phyloP scores from a whole-genome alignment of 2,329 filamentous ascomycete species.

The Fusarium equiseti region DNA sequence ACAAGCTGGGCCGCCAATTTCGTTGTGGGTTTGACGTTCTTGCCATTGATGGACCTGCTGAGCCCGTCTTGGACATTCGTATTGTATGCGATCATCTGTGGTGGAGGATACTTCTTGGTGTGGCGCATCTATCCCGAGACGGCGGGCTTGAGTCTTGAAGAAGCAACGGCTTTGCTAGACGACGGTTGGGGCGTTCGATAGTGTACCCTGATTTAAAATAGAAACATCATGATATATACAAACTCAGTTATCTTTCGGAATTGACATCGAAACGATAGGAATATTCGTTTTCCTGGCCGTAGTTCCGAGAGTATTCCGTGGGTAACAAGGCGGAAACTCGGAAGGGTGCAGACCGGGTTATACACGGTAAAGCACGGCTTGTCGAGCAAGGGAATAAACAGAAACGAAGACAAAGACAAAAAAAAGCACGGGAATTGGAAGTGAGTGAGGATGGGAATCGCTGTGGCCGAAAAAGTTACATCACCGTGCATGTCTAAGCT shows the following conservation, averaged over 20 bases:
- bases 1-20: conserved; percentile 93
- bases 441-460: conserved; percentile 10
- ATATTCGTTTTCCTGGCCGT: conserved; percentile 12
- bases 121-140: conserved; percentile 89
- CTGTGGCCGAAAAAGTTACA: conserved; percentile 41
- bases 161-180: conserved; percentile 77
- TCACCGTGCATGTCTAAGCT: conserved; percentile 42
- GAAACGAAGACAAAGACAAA: not conserved
- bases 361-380: conserved; percentile 35
- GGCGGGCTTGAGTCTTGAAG: conserved; percentile 82
- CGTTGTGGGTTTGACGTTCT: conserved; percentile 84
- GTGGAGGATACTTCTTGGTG: conserved; percentile 73
- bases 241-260: not conserved
- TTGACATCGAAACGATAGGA: conserved; percentile 3
- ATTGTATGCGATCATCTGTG: conserved; percentile 80
- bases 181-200: conserved; percentile 78
- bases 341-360: conserved; percentile 24
- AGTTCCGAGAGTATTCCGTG: conserved; percentile 26
- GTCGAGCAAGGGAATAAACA: not conserved
- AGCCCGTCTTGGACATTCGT: conserved; percentile 83
- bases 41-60: conserved; percentile 85
- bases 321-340: conserved; percentile 1
- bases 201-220: conserved; percentile 22
- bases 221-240: not conserved
- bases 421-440: conserved; percentile 3